These are phyloP conservation scores for Castanea sativa DNA, from an alignment of 306 rosid genomes.

Conservation along the genomic window DNA sequence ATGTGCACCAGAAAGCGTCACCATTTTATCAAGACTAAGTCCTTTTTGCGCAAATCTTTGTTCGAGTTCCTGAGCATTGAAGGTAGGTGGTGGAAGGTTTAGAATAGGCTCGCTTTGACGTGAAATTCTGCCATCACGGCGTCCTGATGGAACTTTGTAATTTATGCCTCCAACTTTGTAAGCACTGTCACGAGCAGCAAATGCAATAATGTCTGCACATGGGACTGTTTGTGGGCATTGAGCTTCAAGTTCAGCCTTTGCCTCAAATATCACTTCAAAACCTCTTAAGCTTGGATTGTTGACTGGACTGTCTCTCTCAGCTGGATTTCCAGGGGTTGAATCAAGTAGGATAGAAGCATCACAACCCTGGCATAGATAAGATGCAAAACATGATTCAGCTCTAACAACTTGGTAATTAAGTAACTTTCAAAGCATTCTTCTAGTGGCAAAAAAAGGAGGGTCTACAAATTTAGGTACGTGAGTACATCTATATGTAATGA, in stretches of 20 bases:
- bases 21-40: slow-evolving; percentile 7
- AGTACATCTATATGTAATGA: too few species aligned
- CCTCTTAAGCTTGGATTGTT: slow-evolving; percentile 39
- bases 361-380: slow-evolving; percentile 22
- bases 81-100: background rate
- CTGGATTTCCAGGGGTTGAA: slow-evolving; percentile 18
- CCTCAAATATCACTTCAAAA: slow-evolving; percentile 32
- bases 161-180: background rate
- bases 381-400: background rate
- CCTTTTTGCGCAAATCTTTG: background rate
- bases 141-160: background rate
- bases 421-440: background rate
- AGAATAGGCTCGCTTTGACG: background rate
- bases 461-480: too few species aligned
- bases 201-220: slow-evolving; percentile 39
- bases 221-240: slow-evolving; percentile 36
- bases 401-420: too few species aligned
- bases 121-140: background rate
- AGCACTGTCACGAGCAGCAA: slow-evolving; percentile 36
- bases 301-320: slow-evolving; percentile 29
- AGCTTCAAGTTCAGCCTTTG: slow-evolving; percentile 31
- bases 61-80: background rate
- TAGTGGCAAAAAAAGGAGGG: background rate
- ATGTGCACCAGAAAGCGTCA: slow-evolving; percentile 11
- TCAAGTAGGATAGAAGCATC: slow-evolving; percentile 37